Evolutionary conservation across 169 alveolate species (phyloP).

Genomic region (Besnoitia besnoiti): DNA sequence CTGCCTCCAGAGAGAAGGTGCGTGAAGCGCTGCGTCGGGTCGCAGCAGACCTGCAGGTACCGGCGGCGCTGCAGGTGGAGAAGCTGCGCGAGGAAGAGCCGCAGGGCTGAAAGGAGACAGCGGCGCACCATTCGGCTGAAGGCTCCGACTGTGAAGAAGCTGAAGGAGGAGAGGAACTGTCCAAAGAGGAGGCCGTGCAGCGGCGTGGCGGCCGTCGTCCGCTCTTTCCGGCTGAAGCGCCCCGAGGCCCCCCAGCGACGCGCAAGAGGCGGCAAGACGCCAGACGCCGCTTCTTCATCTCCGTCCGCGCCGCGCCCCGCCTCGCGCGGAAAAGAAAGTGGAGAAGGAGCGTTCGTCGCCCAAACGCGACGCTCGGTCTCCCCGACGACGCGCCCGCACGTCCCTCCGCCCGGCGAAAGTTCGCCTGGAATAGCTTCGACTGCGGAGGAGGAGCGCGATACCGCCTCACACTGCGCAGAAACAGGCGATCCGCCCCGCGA

Average conservation of each 20-base stretch:
- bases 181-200: neutral
- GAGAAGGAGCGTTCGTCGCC: neutral
- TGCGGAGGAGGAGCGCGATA: too few relatives aligned
- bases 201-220: neutral
- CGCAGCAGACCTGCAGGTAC: constrained; percentile 19
- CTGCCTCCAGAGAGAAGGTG: constrained; percentile 41
- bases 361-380: neutral
- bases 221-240: neutral
- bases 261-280: neutral
- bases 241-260: neutral
- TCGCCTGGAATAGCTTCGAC: too few relatives aligned
- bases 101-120: neutral
- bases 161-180: neutral
- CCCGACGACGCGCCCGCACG: neutral
- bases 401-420: neutral
- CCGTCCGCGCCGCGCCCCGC: too few relatives aligned
- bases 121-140: neutral
- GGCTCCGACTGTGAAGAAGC: neutral
- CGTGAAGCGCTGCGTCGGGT: constrained; percentile 56
- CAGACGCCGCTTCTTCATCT: too few relatives aligned
- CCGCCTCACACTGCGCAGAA: too few relatives aligned
- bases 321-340: neutral
- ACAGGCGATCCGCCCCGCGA: neutral
- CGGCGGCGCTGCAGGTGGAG: constrained; percentile 62
- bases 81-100: constrained; percentile 43